These are phyloP conservation scores for Phytophthora ohioensis DNA, from an alignment of 352 stramenopile genomes.

Conservation along the genomic window DNA sequence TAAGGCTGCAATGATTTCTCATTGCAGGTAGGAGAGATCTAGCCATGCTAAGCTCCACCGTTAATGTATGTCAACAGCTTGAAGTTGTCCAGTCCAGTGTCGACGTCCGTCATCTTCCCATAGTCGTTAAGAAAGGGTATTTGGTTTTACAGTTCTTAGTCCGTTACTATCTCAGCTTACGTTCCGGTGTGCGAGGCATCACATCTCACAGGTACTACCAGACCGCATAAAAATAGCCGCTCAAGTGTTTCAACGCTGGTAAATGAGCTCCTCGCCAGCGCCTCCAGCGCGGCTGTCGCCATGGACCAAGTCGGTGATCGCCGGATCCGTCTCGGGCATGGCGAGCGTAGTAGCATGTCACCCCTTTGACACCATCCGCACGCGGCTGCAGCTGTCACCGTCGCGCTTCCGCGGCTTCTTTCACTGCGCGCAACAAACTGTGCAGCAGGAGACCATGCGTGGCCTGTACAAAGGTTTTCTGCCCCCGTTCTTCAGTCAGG, in stretches of 20 bases:
- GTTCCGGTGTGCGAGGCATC: slow-evolving; percentile 31
- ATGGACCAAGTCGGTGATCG: slow-evolving; percentile 73
- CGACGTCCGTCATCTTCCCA: slow-evolving; percentile 9
- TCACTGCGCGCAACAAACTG: slow-evolving; percentile 68
- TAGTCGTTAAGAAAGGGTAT: slow-evolving; percentile 16
- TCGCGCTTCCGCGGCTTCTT: slow-evolving; percentile 67
- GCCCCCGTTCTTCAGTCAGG: slow-evolving; percentile 88
- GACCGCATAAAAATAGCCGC: slow-evolving; percentile 5
- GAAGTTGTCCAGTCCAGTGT: slow-evolving; percentile 19
- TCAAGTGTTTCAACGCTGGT: not conserved
- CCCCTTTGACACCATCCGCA: slow-evolving; percentile 89
- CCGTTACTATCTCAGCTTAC: not conserved
- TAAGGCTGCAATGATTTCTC: slow-evolving; percentile 20
- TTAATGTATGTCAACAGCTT: slow-evolving; percentile 30
- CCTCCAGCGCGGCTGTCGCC: slow-evolving; percentile 46
- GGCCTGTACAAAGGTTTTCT: slow-evolving; percentile 89
- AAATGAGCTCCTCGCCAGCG: slow-evolving; percentile 34
- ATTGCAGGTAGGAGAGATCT: not conserved
- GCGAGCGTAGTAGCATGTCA: slow-evolving; percentile 85
- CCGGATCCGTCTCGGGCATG: slow-evolving; percentile 86
- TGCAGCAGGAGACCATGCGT: slow-evolving; percentile 65
- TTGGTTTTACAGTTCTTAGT: not conserved
- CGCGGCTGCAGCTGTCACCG: slow-evolving; percentile 82
- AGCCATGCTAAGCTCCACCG: not conserved
- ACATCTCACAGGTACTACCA: slow-evolving; percentile 13